Evolutionary conservation across 441 rosid genomes (phyloP), one percentile per base, ranked within the genome.

Genomic region (Gossypium laxum): DNA sequence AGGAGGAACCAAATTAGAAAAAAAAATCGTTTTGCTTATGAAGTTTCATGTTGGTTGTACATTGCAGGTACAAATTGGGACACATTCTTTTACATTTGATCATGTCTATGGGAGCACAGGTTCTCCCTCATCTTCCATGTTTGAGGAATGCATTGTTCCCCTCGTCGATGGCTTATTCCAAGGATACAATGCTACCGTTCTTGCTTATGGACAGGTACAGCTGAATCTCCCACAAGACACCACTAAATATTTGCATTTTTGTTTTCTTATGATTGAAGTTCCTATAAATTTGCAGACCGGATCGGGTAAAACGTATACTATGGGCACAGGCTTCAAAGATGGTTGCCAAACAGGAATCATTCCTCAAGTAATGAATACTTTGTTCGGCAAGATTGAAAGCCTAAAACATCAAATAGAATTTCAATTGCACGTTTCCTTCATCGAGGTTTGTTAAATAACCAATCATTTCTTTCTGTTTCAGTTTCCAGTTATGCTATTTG

Each of bases 221-320:
- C 41, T 73, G 76, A 24, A 19, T 57, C 17, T 71, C 41, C 12
- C 48, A 1, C 26, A 5, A 14, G 70, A 67, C 66, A 58, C 67
- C 73, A 71, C 56, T 73, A 24, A 67, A 43, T 38, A 0, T 26
- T 71, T 30, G 48, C 41, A 11, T 34, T 72, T 66, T 55, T 5
- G 10, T 28, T 66, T 45, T 12, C 34, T 30, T 4, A 5, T 30
- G 34, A 30, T 30, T 30, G 34, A 30, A 30, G 6, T 30, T 30
- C 34, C 34, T 30, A 30, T 30, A 30, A 30, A 30, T 30, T 72
- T 77, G 79, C 89, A 95, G 97, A 95, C 99, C 0, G 99, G 99
- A 76, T 94, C 99, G 0, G 99, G 99, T 26, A 94, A 94, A 86
- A 94, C 99, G 7, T 94, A 92, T 73, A 95, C 99, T 32, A 95